Evolutionary conservation across 345 rosid genomes (phyloP).

Genomic region (Turnera subulata): DNA sequence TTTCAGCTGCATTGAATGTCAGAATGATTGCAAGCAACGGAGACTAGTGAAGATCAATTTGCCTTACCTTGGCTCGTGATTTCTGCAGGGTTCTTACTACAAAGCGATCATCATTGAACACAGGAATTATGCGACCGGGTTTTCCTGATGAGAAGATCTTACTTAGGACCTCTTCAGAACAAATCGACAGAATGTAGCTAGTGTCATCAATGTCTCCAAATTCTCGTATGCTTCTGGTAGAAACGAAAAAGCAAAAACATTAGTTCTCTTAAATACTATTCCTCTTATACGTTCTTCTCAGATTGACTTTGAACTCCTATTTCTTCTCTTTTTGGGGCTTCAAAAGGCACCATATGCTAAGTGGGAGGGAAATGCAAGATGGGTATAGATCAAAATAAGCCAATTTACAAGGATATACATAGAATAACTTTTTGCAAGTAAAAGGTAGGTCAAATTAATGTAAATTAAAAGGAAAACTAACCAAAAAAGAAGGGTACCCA

Average conservation of each 20-base stretch:
- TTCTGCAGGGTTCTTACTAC: slow-evolving; percentile 41
- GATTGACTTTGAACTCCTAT: no score
- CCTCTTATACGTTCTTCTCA: no score
- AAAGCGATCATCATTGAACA: slow-evolving; percentile 38
- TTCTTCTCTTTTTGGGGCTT: no score
- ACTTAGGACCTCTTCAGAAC: slow-evolving; percentile 39
- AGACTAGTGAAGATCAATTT: background rate
- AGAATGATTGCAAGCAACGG: background rate
- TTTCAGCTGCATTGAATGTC: background rate
- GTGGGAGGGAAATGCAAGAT: no score
- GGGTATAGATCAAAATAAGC: no score
- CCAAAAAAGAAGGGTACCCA: background rate
- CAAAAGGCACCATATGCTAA: no score
- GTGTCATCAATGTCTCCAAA: slow-evolving; percentile 37
- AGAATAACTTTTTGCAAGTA: background rate
- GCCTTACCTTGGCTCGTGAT: slow-evolving; percentile 50
- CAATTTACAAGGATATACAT: no score
- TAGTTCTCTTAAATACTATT: background rate
- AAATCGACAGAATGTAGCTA: slow-evolving; percentile 41
- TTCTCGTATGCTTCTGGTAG: slow-evolving; percentile 39
- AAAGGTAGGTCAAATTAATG: background rate
- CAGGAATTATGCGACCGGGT: slow-evolving; percentile 36
- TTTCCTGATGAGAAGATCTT: slow-evolving; percentile 34
- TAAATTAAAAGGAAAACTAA: background rate
- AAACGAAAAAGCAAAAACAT: background rate